Evolutionary conservation across 352 stramenopile genomes (phyloP).

Genomic region (Pythium graminicola): DNA sequence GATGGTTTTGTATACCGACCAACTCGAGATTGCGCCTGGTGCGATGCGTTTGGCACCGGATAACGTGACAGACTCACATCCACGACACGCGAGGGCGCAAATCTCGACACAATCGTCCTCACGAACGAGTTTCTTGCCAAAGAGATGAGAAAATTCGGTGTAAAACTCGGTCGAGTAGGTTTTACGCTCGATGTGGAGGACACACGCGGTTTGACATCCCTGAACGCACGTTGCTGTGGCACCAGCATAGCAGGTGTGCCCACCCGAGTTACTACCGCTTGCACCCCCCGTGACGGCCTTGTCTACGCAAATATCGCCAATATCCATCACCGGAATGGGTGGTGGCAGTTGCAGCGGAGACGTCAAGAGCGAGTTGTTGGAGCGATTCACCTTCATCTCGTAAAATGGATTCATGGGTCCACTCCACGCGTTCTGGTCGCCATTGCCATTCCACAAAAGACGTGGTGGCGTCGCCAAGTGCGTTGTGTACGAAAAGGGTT

Average conservation of each 20-base stretch:
- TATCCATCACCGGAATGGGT: conserved; percentile 22
- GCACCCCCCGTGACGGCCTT: conserved; percentile 27
- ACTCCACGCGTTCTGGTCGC: conserved; percentile 30
- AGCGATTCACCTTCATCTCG: conserved; percentile 45
- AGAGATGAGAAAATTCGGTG: conserved; percentile 49
- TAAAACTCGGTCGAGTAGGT: conserved; percentile 40
- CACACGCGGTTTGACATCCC: conserved; percentile 50
- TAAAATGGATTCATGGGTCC: conserved; percentile 55
- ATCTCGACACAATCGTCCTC: conserved; percentile 69
- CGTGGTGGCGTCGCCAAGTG: conserved; percentile 32
- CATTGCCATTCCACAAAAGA: conserved; percentile 62
- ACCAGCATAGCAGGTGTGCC: conserved; percentile 57
- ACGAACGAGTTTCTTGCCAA: conserved; percentile 58
- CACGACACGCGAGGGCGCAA: conserved; percentile 53
- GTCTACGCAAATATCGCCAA: conserved; percentile 54
- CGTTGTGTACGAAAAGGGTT: conserved; percentile 45
- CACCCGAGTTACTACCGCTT: conserved; percentile 15
- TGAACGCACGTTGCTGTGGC: conserved; percentile 43
- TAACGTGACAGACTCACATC: conserved; percentile 51
- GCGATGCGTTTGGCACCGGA: conserved; percentile 38
- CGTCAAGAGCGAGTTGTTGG: conserved; percentile 36
- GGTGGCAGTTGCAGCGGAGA: conserved; percentile 12
- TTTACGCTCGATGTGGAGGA: conserved; percentile 34
- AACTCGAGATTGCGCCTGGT: conserved; percentile 28
- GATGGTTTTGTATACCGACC: conserved; percentile 38